Percentiles rank a stretch among this genome's conserved stretches.
These are phyloP conservation scores for Microcyclosporella mali DNA, from an alignment of 2,329 filamentous ascomycete species.

Conservation along the genomic window DNA sequence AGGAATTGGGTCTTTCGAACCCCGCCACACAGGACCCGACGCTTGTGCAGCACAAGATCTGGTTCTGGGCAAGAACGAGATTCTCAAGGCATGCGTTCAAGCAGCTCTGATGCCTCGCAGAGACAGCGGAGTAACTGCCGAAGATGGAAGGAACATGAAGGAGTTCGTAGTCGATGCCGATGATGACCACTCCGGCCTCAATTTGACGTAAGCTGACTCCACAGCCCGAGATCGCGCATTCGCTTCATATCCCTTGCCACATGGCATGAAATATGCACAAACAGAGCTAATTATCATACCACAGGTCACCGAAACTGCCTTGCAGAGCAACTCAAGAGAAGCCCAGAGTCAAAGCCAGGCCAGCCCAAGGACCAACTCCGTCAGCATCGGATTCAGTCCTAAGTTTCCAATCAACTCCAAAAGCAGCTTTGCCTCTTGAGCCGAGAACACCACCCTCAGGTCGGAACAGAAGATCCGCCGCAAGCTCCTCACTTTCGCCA, in stretches of 20 bases:
- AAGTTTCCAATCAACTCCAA: conserved; percentile 1
- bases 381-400: neutral
- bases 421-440: conserved; percentile 1
- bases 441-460: conserved; percentile 2
- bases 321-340: conserved; percentile 1
- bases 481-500: neutral
- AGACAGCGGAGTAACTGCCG: conserved; percentile 13
- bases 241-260: no score
- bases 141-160: conserved; percentile 2
- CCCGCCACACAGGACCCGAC: conserved; percentile 18
- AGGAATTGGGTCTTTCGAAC: conserved; percentile 7
- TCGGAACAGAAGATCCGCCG: neutral
- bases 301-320: conserved; percentile 9
- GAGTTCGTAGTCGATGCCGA: neutral
- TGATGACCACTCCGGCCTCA: neutral
- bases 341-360: conserved; percentile 1
- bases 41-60: conserved; percentile 17
- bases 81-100: conserved; percentile 12
- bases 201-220: conserved; percentile 3
- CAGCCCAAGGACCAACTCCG: neutral
- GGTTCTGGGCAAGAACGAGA: conserved; percentile 11
- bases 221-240: no score
- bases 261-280: no score
- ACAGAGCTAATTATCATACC: neutral
- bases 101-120: conserved; percentile 13